Percentiles rank a stretch among this genome's conserved stretches.
phyloP scores from a whole-genome alignment of 352 stramenopile genomes.

The Phytophthora colocasiae region DNA sequence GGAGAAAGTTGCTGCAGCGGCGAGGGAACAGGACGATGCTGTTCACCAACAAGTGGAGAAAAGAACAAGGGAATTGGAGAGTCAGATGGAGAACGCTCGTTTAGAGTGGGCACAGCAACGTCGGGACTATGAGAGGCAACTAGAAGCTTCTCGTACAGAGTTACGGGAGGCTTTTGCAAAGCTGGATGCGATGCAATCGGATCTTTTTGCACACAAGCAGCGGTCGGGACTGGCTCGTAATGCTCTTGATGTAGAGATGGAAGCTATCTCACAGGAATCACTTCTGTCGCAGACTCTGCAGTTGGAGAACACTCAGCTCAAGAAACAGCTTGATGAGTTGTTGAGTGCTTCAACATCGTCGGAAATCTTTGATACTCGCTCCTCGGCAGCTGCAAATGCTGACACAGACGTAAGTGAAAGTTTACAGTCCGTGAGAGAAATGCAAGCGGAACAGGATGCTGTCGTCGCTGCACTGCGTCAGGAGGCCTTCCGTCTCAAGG shows the following conservation, averaged over 20 bases:
- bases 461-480: slow-evolving; percentile 60
- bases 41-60: slow-evolving; percentile 69
- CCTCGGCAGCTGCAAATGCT: slow-evolving; percentile 12
- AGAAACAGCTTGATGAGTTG: slow-evolving; percentile 85
- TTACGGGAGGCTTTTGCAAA: slow-evolving; percentile 73
- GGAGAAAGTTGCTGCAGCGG: slow-evolving; percentile 84
- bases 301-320: slow-evolving; percentile 84
- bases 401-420: slow-evolving; percentile 19
- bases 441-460: slow-evolving; percentile 64
- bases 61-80: slow-evolving; percentile 70
- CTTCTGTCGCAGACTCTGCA: slow-evolving; percentile 78
- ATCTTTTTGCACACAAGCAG: slow-evolving; percentile 92
- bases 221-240: slow-evolving; percentile 64
- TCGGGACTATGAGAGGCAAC: slow-evolving; percentile 73
- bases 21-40: slow-evolving; percentile 71
- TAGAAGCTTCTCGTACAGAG: slow-evolving; percentile 64
- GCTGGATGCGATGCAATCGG: slow-evolving; percentile 91
- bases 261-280: slow-evolving; percentile 89
- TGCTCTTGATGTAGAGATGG: slow-evolving; percentile 84
- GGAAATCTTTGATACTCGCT: slow-evolving; percentile 14
- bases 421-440: slow-evolving; percentile 35
- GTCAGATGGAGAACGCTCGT: slow-evolving; percentile 68
- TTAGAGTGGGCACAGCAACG: slow-evolving; percentile 86
- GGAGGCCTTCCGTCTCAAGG: slow-evolving; percentile 68
- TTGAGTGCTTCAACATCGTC: slow-evolving; percentile 41